Percentiles rank a stretch among this genome's conserved stretches.
Conservation (phyloP, 495 filamentous ascomycete species). For the Rostrohypoxylon terebratum region DNA sequence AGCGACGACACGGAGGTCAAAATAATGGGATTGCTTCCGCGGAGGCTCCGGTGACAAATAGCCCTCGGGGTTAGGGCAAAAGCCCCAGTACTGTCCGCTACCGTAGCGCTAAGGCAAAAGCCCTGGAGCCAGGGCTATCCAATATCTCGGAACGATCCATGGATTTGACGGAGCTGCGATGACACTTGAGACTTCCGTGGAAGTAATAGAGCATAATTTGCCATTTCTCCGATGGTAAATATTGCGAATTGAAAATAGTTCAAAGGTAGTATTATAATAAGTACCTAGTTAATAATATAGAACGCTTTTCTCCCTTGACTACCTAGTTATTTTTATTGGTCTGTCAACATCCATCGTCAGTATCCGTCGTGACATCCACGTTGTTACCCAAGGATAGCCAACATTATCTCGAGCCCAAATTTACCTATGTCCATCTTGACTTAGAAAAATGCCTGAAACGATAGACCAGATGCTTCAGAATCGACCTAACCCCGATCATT, state of each 20-base stretch:
- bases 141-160: background rate
- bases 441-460: background rate
- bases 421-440: no score
- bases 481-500: background rate
- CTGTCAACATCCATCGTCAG: no score
- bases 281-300: no score
- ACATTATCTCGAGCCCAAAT: no score
- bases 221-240: no score
- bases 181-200: background rate
- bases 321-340: no score
- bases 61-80: background rate
- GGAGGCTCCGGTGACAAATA: conserved; percentile 10
- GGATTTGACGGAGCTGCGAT: background rate
- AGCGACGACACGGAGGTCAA: background rate
- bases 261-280: no score
- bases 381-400: background rate
- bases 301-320: no score
- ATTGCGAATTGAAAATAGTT: no score
- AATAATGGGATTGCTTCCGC: conserved; percentile 5
- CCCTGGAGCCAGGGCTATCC: background rate
- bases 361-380: background rate
- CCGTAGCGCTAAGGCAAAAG: background rate
- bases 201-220: no score
- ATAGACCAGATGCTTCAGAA: background rate
- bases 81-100: background rate